Evolutionary conservation across 1,284 basidiomycete genomes (phyloP).

Genomic region (Boletus semigastroideus): DNA sequence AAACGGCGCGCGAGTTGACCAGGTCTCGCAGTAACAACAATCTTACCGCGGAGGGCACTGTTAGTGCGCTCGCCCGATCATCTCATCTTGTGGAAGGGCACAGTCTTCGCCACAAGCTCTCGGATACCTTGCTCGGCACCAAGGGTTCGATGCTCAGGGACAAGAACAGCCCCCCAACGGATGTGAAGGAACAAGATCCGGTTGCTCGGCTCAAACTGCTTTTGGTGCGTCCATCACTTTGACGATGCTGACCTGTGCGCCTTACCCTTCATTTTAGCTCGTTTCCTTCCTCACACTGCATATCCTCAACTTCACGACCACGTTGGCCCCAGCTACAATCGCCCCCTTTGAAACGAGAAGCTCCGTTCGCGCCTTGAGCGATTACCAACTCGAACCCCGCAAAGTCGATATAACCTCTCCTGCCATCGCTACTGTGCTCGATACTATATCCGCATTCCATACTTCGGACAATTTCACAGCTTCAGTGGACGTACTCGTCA

Average conservation of each 20-base stretch:
- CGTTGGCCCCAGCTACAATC: constrained; percentile 66
- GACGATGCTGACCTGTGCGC: neutral
- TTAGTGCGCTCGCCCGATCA: constrained; percentile 30
- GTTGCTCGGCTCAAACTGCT: constrained; percentile 89
- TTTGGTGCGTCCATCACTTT: constrained; percentile 50
- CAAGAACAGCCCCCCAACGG: constrained; percentile 28
- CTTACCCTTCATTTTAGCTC: constrained; percentile 48
- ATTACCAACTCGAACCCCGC: constrained; percentile 37
- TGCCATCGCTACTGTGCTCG: constrained; percentile 59
- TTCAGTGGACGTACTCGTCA: constrained; percentile 58
- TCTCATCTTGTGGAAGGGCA: constrained; percentile 19
- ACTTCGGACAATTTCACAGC: constrained; percentile 27
- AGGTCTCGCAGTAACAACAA: constrained; percentile 36
- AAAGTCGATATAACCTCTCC: constrained; percentile 67
- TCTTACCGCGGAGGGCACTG: constrained; percentile 30
- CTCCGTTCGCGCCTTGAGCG: constrained; percentile 18
- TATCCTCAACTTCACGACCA: constrained; percentile 91
- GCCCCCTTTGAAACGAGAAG: constrained; percentile 23
- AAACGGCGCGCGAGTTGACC: constrained; percentile 44
- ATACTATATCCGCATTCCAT: constrained; percentile 50
- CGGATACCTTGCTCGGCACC: constrained; percentile 56
- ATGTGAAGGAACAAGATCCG: constrained; percentile 55
- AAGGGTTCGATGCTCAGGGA: constrained; percentile 59
- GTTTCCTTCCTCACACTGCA: constrained; percentile 88
- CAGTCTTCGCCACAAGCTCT: constrained; percentile 45